A percentile compares a stretch with the other conserved stretches of the same genome.
These are phyloP conservation scores for Chlamydomonas sp. DNA, from an alignment of 139 green algal species.

Conservation along the genomic window DNA sequence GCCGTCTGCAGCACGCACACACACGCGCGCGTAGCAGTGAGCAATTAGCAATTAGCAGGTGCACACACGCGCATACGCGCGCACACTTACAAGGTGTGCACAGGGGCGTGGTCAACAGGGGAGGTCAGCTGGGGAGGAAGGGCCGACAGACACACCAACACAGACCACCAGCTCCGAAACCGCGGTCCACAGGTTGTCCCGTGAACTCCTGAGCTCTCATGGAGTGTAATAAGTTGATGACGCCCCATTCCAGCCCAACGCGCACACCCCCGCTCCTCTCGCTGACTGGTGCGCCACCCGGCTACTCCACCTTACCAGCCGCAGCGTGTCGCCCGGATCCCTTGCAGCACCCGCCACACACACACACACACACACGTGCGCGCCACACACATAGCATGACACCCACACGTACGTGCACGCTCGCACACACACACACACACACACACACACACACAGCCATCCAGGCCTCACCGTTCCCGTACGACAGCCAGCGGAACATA, in stretches of 20 bases:
- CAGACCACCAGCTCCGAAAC: neutral
- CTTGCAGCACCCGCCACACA: no score
- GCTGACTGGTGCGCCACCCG: no score
- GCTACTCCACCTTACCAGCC: no score
- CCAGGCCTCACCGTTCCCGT: constrained; percentile 73
- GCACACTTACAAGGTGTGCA: neutral
- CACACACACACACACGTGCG: no score
- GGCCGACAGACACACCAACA: neutral
- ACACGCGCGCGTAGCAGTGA: neutral
- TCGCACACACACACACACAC: neutral
- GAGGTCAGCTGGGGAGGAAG: neutral
- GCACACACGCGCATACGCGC: neutral
- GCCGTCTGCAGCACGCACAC: constrained; percentile 38
- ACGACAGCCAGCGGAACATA: constrained; percentile 83
- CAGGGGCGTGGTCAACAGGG: neutral
- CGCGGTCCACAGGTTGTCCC: no score
- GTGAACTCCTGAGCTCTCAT: no score
- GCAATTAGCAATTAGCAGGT: constrained; percentile 5
- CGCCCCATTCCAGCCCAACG: no score
- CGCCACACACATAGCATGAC: neutral
- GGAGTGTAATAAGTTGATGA: no score
- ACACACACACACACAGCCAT: neutral
- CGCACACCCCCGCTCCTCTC: no score
- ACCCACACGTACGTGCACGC: no score
- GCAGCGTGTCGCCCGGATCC: no score